phyloP scores from a whole-genome alignment of 2,329 filamentous ascomycete species.

The Aureobasidium sp. region DNA sequence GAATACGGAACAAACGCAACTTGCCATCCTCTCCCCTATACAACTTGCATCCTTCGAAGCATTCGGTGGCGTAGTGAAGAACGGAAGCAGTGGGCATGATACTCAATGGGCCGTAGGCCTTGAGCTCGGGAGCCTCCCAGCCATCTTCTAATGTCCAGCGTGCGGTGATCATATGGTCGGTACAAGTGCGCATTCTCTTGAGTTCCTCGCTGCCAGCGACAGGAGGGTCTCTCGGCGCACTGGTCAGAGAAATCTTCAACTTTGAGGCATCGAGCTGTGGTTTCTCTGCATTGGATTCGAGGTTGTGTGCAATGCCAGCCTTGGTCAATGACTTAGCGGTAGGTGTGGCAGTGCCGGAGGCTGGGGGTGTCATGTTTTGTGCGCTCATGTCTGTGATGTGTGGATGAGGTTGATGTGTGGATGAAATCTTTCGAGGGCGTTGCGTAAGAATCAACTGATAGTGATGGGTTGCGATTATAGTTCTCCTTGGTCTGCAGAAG shows the following conservation, averaged over 20 bases:
- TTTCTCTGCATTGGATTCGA: constrained; percentile 30
- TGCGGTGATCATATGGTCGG: constrained; percentile 83
- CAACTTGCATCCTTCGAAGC: constrained; percentile 80
- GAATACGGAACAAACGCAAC: constrained; percentile 70
- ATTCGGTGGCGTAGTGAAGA: constrained; percentile 85
- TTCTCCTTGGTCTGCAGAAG: background rate
- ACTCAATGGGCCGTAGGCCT: constrained; percentile 68
- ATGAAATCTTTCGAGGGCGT: background rate
- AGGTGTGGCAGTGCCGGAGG: constrained; percentile 29
- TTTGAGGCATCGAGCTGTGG: constrained; percentile 37
- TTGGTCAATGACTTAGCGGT: constrained; percentile 31
- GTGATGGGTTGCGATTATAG: background rate
- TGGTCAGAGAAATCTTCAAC: constrained; percentile 36
- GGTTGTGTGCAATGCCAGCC: constrained; percentile 32
- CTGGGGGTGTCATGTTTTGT: constrained; percentile 28
- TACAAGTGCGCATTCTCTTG: constrained; percentile 44
- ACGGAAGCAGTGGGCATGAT: constrained; percentile 75
- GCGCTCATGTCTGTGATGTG: constrained; percentile 25
- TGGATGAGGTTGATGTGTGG: background rate
- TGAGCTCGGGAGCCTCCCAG: constrained; percentile 67
- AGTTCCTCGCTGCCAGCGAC: constrained; percentile 34
- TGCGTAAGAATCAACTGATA: background rate
- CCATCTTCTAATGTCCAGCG: constrained; percentile 59
- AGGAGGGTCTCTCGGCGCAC: constrained; percentile 36
- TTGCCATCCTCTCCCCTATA: constrained; percentile 62